Evolutionary conservation across 495 filamentous ascomycete species (phyloP), one percentile per base, ranked within the genome.

Genomic region (Podospora conica): DNA sequence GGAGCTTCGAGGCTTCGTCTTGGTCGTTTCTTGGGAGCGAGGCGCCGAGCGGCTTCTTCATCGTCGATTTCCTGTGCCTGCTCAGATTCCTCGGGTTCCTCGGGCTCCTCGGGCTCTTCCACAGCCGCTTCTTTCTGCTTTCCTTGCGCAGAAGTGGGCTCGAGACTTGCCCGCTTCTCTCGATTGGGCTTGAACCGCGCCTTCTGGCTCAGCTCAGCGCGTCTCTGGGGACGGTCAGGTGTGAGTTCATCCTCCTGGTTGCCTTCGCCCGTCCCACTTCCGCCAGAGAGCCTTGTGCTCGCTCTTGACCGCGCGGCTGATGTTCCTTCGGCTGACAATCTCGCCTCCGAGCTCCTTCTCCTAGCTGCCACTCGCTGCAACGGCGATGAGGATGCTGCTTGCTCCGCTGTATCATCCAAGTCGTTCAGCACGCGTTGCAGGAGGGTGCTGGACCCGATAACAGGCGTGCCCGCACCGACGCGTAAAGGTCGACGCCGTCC

Each of bases 1-100:
- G 67, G 68, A 33, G 67, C 68, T 15, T 58, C 75, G 23, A 69
- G 58, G 54, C 76, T 77, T n/a, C 61, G 67, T 21, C 78, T 72
- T 11, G 74, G 70, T 18, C 76, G 77, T 65, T 79, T 80, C 53
- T 70, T 76, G 54, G 75, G 75, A 29, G 75, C 75, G 18, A 79
- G 63, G 20, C 63, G 68, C 20, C 48, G 68, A 4, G 79, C 78
- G 22, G 75, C 77, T 59, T 79, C 77, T 56, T 69, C 65, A 6
- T 73, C 74, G 27, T 71, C 69, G 21, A 79, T 70, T 40, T 69
- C 66, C 63, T 70, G 63, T 10, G 60, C 68, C 64, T 71, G 61
- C 57, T 63, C 69, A 66, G 73, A 73, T 57, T 72, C 66, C 33
- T 62, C 62, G 10, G 66, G 71, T 21, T 54, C 66, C 15, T 66